Base-by-base conservation (phyloP, 176 grass and related monocot genomes). In the Cymbopogon citratus region DNA sequence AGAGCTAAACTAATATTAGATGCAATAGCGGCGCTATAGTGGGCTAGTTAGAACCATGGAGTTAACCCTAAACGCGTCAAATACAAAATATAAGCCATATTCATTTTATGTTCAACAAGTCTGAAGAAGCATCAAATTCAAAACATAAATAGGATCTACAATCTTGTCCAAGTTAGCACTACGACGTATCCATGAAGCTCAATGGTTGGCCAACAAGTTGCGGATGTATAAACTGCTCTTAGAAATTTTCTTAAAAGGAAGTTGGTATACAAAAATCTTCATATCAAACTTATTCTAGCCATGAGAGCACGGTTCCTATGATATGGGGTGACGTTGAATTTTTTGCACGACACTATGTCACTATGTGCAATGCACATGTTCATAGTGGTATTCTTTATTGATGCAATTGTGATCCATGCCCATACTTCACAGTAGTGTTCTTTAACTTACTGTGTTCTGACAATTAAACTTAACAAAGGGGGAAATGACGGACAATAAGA, bases 341-440 rank as follows among this genome's bases (percentile, higher is more conserved):
- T 61, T 31, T 67, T 80, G 63, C 21, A 31, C 63, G 12, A 23
- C 63, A 54, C 24, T n/a, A n/a, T n/a, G n/a, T 87, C 39, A 1
- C 35, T 66, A 41, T 64, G 45, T 57, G 60, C 1, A 5, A 52
- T 29, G 26, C 23, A 40, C 59, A 84, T 79, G 69, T n/a, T n/a
- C n/a, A n/a, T n/a, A n/a, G n/a, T n/a, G n/a, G n/a, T n/a, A n/a
- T 67, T 74, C 56, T 66, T 24, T 78, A 63, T 54, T 66, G 57
- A 71, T 82, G 18, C 52, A 82, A 19, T 60, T 63, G 40, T 26
- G 57, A 61, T 56, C 51, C 51, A 56, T 62, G 59, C 24, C 11
- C 59, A 27, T 62, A 13, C 5, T 62, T 26, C 52, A 57, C 3
- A 57, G 13, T 79, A 46, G 14, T 24, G 14, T 14, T 75, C 57